Percentiles rank a stretch among this genome's conserved stretches.
Evolutionary conservation across 768 basidiomycete genomes (phyloP).

Genomic region (Calocybe gangraenosa): DNA sequence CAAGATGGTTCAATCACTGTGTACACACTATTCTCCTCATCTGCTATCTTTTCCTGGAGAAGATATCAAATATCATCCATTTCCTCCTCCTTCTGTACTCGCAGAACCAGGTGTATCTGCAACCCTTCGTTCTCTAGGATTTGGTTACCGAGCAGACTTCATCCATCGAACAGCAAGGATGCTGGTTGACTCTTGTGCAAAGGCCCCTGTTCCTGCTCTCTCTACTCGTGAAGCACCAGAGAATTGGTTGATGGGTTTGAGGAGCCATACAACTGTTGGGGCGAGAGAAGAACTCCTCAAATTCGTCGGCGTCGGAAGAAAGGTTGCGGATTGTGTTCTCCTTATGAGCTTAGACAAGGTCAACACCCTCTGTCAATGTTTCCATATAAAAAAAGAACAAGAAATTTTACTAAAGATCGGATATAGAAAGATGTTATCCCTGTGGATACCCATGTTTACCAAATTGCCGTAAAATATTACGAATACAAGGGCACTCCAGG

Average conservation of each 20-base stretch:
- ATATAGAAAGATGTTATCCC: constrained; percentile 79
- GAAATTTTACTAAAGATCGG: background rate
- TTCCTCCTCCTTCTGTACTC: constrained; percentile 75
- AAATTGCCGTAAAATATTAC: constrained; percentile 81
- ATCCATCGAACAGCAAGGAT: constrained; percentile 81
- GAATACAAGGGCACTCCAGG: constrained; percentile 48
- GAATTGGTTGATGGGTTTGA: constrained; percentile 53
- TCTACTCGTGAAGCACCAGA: constrained; percentile 45
- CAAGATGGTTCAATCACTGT: constrained; percentile 85
- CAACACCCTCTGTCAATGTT: too few relatives aligned
- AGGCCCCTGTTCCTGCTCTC: constrained; percentile 14
- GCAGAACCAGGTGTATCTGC: constrained; percentile 52
- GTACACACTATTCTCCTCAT: constrained; percentile 68
- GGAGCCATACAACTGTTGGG: constrained; percentile 43
- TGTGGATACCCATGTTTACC: constrained; percentile 93
- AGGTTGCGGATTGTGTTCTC: constrained; percentile 93
- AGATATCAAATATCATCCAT: constrained; percentile 61
- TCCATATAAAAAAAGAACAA: too few relatives aligned
- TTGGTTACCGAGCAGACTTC: constrained; percentile 93
- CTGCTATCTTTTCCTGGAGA: constrained; percentile 49
- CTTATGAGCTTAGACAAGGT: constrained; percentile 94
- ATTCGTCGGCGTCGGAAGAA: constrained; percentile 89
- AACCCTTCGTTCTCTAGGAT: constrained; percentile 77
- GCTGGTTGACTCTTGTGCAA: constrained; percentile 55
- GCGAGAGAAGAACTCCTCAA: constrained; percentile 76